Conservation (phyloP, 306 rosid species). For the Inga oerstediana region DNA sequence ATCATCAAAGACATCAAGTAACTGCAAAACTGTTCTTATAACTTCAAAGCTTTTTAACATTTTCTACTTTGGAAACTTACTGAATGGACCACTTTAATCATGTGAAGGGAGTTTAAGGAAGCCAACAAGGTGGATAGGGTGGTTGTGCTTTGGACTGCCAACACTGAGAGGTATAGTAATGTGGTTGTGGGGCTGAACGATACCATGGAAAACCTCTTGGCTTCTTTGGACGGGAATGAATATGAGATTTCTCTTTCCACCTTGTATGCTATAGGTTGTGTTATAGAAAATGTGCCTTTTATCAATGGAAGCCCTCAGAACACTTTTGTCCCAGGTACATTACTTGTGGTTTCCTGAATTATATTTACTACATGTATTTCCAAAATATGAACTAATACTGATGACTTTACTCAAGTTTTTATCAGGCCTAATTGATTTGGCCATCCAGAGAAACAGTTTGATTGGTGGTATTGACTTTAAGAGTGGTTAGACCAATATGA, state of each 20-base stretch:
- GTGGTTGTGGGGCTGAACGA: constrained; percentile 85
- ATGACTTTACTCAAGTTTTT: constrained; percentile 3
- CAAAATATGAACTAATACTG: not conserved
- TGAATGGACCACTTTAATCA: not conserved
- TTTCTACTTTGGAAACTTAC: constrained; percentile 11
- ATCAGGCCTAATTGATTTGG: constrained; percentile 85
- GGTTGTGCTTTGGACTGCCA: constrained; percentile 98
- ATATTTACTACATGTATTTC: not conserved
- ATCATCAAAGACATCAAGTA: constrained; percentile 84
- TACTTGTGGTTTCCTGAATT: not conserved
- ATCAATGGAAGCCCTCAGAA: constrained; percentile 99
- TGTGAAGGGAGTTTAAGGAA: constrained; percentile 86
- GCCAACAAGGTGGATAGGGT: constrained; percentile 77
- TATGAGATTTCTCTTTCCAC: constrained; percentile 98
- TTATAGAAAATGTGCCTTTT: constrained; percentile 81
- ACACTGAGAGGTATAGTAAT: constrained; percentile 96
- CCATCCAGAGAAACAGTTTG: constrained; percentile 75
- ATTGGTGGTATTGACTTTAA: constrained; percentile 98
- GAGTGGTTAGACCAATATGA: constrained; percentile 99
- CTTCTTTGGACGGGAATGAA: constrained; percentile 82
- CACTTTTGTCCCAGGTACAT: constrained; percentile 93
- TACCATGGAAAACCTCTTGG: constrained; percentile 75
- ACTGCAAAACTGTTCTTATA: not conserved
- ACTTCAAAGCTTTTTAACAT: not conserved
- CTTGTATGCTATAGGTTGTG: constrained; percentile 84